Percentiles rank a stretch among this genome's conserved stretches.
These are phyloP conservation scores for Termitomyces sp. DNA, from an alignment of 1,284 basidiomycete species.

Conservation along the genomic window DNA sequence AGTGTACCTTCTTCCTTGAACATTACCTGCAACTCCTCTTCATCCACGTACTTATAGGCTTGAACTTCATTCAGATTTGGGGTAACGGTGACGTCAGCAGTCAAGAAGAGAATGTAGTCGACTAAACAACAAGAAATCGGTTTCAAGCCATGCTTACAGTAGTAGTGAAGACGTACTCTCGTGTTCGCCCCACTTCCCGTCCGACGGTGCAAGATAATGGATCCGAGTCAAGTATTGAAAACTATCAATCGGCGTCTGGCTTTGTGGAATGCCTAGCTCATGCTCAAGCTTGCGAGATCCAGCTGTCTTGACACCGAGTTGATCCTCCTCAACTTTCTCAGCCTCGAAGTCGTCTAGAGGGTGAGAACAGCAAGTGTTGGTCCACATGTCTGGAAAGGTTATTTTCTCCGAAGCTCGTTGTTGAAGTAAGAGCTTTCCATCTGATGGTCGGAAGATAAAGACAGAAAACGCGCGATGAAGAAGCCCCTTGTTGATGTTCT, in stretches of 20 bases:
- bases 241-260: constrained; percentile 75
- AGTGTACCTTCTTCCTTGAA: constrained; percentile 75
- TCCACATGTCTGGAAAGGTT: constrained; percentile 99
- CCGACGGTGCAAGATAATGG: constrained; percentile 94
- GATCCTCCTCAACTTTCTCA: constrained; percentile 74
- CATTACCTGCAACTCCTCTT: constrained; percentile 86
- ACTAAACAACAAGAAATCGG: constrained; percentile 44
- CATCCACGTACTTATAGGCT: constrained; percentile 88
- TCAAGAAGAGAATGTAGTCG: constrained; percentile 97
- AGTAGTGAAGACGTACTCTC: constrained; percentile 64
- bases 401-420: constrained; percentile 97
- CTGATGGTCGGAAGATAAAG: constrained; percentile 92
- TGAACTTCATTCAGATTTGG: constrained; percentile 92
- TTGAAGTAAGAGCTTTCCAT: constrained; percentile 94
- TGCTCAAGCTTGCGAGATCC: constrained; percentile 95
- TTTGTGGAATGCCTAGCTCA: constrained; percentile 88
- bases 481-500: constrained; percentile 91
- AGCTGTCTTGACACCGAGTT: constrained; percentile 84
- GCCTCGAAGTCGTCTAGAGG: constrained; percentile 88
- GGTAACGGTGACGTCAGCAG: constrained; percentile 81
- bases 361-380: constrained; percentile 99
- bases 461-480: constrained; percentile 98
- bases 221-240: constrained; percentile 97
- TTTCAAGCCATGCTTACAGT: neutral
- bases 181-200: constrained; percentile 97